Evolutionary conservation across 768 basidiomycete species (phyloP), one percentile per base, ranked within the genome.

Genomic region (Mycena polygramma): DNA sequence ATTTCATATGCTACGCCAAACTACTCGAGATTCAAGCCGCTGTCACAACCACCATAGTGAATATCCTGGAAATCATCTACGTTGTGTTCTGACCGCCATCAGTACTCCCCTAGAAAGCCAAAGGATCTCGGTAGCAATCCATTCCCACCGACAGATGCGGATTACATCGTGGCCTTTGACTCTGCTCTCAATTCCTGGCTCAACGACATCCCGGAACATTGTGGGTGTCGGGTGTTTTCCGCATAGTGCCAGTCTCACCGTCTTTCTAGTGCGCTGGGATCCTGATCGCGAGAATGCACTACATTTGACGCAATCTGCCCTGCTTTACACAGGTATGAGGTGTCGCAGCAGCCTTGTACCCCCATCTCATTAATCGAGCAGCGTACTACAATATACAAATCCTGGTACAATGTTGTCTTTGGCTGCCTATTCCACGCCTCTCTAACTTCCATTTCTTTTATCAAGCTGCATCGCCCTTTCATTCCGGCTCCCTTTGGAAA

Each of bases 161-260:
- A 82, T 51, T 83, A 86, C 35, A 88, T 92, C 7, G 85, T 89
- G 7, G 87, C 88, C 61, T 83, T 92, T 11, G 91, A 92, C 77
- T 89, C 88, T 4, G 84, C 86, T 2, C 75, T 92, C 30, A 91
- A 91, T 69, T 81, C 84, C 19, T 92, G 91, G 91, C 81, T 88
- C 1, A 86, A 89, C 57, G 77, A 83, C 4, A 80, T 92, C 4
- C 90, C 90, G 9, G 78, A 81, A 19, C 84, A 85, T 30, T 30
- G 30, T 30, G 6, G 30, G 51, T 67, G 85, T 86, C 65, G 54
- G 80, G 8, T 7, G 37, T 24, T 49, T 48, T 37, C 54, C 36
- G 10, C n/a, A 9, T 11, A 79, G 79, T 75, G 71, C 15, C n/a
- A 20, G n/a, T 26, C 20, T 59, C 22, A 17, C 26, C 76, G 15